These are phyloP conservation scores for Aureobasidium sp. DNA, from an alignment of 2,329 filamentous ascomycete species.

Conservation along the genomic window DNA sequence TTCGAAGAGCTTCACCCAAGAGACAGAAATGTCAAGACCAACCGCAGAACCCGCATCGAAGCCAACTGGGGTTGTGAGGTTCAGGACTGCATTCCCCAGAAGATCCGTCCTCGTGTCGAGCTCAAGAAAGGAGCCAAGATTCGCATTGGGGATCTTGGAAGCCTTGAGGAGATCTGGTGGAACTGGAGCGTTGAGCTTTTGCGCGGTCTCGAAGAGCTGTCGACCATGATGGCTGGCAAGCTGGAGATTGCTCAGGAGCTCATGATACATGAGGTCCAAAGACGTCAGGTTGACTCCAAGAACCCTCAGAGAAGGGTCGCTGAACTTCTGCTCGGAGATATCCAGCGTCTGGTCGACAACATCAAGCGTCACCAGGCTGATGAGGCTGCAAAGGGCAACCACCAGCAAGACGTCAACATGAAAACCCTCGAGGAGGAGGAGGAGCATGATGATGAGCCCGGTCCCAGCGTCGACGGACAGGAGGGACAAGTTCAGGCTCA, in stretches of 20 bases:
- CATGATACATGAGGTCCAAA: conserved; percentile 14
- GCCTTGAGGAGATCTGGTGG: conserved; percentile 17
- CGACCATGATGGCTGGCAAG: conserved; percentile 17
- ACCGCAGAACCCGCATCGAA: conserved; percentile 17
- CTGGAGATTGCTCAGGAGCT: conserved; percentile 14
- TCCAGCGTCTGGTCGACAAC: conserved; percentile 16
- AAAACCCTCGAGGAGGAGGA: background rate
- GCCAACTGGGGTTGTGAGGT: conserved; percentile 15
- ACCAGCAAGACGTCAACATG: background rate
- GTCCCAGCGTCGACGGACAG: background rate
- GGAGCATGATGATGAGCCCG: background rate
- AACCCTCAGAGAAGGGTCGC: conserved; percentile 18
- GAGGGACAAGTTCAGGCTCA: background rate
- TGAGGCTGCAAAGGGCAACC: background rate
- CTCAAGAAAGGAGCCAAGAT: conserved; percentile 19
- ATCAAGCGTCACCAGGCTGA: background rate
- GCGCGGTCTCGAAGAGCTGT: conserved; percentile 17
- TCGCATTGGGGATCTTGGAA: conserved; percentile 9
- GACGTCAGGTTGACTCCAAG: conserved; percentile 13
- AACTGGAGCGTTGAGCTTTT: conserved; percentile 19
- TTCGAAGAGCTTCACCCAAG: conserved; percentile 16
- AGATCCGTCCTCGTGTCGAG: conserved; percentile 18
- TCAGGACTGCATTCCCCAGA: conserved; percentile 14
- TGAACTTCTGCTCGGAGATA: conserved; percentile 17
- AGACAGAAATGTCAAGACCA: conserved; percentile 17